phyloP scores from a whole-genome alignment of 305 asterid genomes.

The Plantago lanceolata region DNA sequence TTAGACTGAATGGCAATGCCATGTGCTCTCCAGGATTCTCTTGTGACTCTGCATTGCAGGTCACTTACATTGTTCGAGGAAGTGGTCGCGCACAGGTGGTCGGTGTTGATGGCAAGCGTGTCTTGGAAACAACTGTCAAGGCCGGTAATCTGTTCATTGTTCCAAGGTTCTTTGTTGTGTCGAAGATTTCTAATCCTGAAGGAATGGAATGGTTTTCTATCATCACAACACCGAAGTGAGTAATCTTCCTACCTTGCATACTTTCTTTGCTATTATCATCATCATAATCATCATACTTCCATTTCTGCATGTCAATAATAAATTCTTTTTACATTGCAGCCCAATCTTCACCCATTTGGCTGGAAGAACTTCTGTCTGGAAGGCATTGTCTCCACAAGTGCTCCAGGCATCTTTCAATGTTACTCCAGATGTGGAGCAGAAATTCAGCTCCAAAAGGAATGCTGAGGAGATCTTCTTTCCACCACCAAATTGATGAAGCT shows the following conservation, averaged over 20 bases:
- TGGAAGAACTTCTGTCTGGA: slow-evolving; percentile 49
- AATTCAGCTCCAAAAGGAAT: slow-evolving; percentile 40
- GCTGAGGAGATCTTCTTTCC: slow-evolving; percentile 51
- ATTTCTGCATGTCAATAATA: background rate
- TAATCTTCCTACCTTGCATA: background rate
- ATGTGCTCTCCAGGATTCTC: slow-evolving; percentile 97
- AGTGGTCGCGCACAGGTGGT: slow-evolving; percentile 84
- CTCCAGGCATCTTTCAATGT: slow-evolving; percentile 43
- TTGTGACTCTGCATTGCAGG: slow-evolving; percentile 84
- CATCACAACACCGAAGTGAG: slow-evolving; percentile 85
- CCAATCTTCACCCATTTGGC: slow-evolving; percentile 48
- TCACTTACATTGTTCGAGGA: slow-evolving; percentile 74
- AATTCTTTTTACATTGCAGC: slow-evolving; percentile 25
- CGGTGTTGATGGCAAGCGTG: slow-evolving; percentile 69
- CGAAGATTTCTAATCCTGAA: slow-evolving; percentile 69
- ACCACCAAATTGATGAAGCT: slow-evolving; percentile 31
- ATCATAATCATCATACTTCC: background rate
- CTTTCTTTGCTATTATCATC: background rate
- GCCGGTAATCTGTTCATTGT: slow-evolving; percentile 78
- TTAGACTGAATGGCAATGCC: slow-evolving; percentile 60
- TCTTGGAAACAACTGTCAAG: slow-evolving; percentile 55
- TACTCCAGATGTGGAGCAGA: slow-evolving; percentile 32
- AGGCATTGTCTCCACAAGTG: slow-evolving; percentile 46
- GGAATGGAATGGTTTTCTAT: slow-evolving; percentile 95
- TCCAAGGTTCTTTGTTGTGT: slow-evolving; percentile 78